Evolutionary conservation across 2,329 filamentous ascomycete species (phyloP), one percentile per base, ranked within the genome.

Genomic region (Claviceps citrina): DNA sequence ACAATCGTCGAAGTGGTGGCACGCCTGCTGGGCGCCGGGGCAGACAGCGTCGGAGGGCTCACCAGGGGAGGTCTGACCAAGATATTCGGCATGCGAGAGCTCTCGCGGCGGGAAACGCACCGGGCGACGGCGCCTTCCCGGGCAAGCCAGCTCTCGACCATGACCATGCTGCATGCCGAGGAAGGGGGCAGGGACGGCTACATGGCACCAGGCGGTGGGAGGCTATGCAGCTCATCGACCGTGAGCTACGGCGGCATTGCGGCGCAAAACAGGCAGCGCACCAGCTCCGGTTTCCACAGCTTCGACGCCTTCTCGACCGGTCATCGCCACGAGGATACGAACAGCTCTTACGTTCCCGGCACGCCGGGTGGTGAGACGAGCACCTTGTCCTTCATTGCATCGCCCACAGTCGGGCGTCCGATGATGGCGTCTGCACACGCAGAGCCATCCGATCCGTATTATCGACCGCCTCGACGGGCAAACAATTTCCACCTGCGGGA

Each of bases 1-100:
- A 95, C 89, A 0, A 70, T 94, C 31, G 73, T 95, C 31, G 91
- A 98, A 59, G 85, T 98, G 7, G 67, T 79, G 37, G 86, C 87
- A 20, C 75, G 89, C 39, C 67, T 91, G 52, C 72, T 82, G 20
- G 89, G 89, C 28, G 87, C 83, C 25, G 91, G 86, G 36, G 81
- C 79, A 18, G 81, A 89, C 49, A 76, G 81, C 48, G 66, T 70
- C 30, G 71, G 70, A 38, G 79, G 79, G 30, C 75, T 81, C 47
- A 76, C 78, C 38, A 69, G 84, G 55, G 89, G 91, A 53, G 89
- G 86, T 7, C 68, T 98, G 40, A 79, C 80, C 49, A 94, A 87
- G 62, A 84, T 87, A 34, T 93, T 95, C 54, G 87, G 87, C 38
- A 85, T 87, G 71, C 81, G 87, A 35, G 86, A 95, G 58, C 67